Conservation (phyloP, 176 grass and related monocot species). For the Aegilops bicornis region DNA sequence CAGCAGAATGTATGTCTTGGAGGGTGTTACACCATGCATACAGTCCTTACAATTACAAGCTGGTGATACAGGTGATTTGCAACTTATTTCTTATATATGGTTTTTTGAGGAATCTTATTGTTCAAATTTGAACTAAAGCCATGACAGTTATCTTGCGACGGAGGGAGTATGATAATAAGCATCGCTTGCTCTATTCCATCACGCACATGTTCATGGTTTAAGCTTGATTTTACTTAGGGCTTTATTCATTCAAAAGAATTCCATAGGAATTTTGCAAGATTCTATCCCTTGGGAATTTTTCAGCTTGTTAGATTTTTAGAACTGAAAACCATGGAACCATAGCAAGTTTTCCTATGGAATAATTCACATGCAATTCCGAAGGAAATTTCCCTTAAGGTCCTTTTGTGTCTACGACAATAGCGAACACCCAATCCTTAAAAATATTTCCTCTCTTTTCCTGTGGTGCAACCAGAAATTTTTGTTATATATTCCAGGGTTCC, state of each 20-base stretch:
- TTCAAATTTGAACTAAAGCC: too few relatives aligned
- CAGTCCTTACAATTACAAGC: conserved; percentile 99
- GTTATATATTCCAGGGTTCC: not conserved
- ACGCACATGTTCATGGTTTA: not conserved
- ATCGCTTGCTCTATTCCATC: not conserved
- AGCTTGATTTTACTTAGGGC: not conserved
- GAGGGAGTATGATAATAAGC: not conserved
- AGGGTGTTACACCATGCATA: conserved; percentile 98
- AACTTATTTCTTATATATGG: not conserved
- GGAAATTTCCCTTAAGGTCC: not conserved
- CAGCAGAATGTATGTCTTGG: conserved; percentile 99
- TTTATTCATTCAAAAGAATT: too few relatives aligned
- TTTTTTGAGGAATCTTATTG: too few relatives aligned
- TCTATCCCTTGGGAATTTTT: not conserved
- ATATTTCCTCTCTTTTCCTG: not conserved
- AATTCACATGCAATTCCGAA: too few relatives aligned
- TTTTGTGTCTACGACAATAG: not conserved
- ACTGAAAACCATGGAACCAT: not conserved
- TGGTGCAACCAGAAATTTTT: not conserved
- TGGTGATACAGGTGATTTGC: conserved; percentile 93
- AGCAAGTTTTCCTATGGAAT: not conserved
- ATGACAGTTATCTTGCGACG: too few relatives aligned
- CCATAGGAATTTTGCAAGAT: not conserved
- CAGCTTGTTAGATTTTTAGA: not conserved
- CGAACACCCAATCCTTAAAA: not conserved